These are phyloP conservation scores for Solanum habrochaites DNA, from an alignment of 257 asterid species.

Conservation along the genomic window DNA sequence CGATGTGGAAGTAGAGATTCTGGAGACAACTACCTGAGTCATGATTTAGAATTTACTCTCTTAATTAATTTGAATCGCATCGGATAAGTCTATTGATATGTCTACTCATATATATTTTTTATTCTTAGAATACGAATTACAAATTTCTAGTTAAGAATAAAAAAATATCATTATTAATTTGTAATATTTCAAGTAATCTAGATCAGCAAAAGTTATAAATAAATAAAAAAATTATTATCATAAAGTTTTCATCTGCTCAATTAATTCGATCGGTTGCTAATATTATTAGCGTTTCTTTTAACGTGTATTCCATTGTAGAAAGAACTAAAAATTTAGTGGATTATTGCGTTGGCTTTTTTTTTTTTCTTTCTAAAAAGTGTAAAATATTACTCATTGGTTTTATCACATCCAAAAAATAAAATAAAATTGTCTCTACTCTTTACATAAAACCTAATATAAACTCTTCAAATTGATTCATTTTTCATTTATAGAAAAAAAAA, in stretches of 20 bases:
- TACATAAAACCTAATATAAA: background rate
- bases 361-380: background rate
- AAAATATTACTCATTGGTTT: background rate
- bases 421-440: background rate
- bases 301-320: background rate
- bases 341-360: background rate
- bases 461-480: background rate
- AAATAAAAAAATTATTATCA: too few relatives aligned
- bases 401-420: background rate
- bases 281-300: background rate
- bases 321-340: background rate
- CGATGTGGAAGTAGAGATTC: too few relatives aligned
- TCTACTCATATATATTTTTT: rapidly evolving
- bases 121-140: too few relatives aligned
- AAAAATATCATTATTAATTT: background rate
- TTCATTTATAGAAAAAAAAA: background rate
- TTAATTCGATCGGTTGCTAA: too few relatives aligned
- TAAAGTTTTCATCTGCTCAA: background rate
- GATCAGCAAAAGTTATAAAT: background rate
- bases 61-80: too few relatives aligned
- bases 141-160: rapidly evolving
- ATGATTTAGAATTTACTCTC: too few relatives aligned
- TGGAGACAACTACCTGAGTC: too few relatives aligned
- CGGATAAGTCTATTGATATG: too few relatives aligned
- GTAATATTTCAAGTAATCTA: too few relatives aligned